These are phyloP conservation scores for Paraconiothyrium brasiliense DNA, from an alignment of 2,329 filamentous ascomycete genomes.

Conservation along the genomic window DNA sequence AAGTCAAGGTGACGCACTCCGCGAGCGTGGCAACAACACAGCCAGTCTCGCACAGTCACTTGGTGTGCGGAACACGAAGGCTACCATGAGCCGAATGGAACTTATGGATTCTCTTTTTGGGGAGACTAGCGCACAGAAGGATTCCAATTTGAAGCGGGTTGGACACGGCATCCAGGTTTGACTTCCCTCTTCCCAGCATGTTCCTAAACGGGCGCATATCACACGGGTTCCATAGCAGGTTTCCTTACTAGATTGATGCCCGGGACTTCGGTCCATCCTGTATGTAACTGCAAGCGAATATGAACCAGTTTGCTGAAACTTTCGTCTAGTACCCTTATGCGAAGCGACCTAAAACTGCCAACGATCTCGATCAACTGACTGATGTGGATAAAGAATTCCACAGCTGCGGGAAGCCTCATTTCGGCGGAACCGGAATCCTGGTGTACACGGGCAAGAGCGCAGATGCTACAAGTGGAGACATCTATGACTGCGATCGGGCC, in stretches of 20 bases:
- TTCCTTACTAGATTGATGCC: conserved; percentile 44
- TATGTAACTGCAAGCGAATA: conserved; percentile 56
- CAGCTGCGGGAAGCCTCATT: conserved; percentile 78
- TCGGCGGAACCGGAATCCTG: conserved; percentile 78
- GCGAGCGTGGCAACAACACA: conserved; percentile 54
- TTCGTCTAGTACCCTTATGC: conserved; percentile 82
- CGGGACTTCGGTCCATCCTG: conserved; percentile 44
- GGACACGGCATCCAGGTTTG: conserved; percentile 87
- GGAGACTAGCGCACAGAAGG: conserved; percentile 65
- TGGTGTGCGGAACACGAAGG: conserved; percentile 68
- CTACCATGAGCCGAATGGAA: conserved; percentile 79
- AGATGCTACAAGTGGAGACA: conserved; percentile 55
- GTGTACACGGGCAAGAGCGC: conserved; percentile 66
- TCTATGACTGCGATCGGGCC: conserved; percentile 64
- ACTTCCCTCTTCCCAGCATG: conserved; percentile 60
- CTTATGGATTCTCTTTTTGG: conserved; percentile 95
- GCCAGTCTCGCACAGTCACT: conserved; percentile 44
- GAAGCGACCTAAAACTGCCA: conserved; percentile 76
- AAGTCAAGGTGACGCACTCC: conserved; percentile 69
- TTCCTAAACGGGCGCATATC: conserved; percentile 53
- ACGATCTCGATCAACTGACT: conserved; percentile 70
- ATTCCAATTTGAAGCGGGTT: conserved; percentile 58
- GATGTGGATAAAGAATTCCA: conserved; percentile 74
- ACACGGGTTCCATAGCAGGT: conserved; percentile 48
- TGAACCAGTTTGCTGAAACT: conserved; percentile 50